These are phyloP conservation scores for Candida ortonii DNA, from an alignment of 805 yeast genomes.

Conservation along the genomic window DNA sequence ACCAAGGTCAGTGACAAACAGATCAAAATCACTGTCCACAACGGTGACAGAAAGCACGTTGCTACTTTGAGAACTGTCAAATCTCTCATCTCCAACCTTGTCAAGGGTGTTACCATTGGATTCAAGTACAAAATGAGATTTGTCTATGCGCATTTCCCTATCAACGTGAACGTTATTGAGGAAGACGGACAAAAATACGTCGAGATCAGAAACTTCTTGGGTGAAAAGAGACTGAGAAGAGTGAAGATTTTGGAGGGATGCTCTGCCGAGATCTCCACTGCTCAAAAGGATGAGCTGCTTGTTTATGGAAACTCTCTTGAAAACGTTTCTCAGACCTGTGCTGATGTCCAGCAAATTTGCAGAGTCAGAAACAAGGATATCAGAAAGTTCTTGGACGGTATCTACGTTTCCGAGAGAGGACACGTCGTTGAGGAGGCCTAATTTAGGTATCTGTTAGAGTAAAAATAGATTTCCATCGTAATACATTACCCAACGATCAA, in stretches of 20 bases:
- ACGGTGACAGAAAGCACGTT: conserved; percentile 99
- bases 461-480: not conserved
- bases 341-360: conserved; percentile 97
- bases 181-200: conserved; percentile 70
- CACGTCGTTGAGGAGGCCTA: conserved; percentile 56
- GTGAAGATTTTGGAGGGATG: conserved; percentile 90
- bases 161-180: conserved; percentile 90
- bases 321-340: conserved; percentile 97
- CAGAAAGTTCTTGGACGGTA: conserved; percentile 99
- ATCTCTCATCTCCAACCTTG: conserved; percentile 88
- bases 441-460: conserved; percentile 3
- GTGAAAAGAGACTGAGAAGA: conserved; percentile 96
- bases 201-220: conserved; percentile 99
- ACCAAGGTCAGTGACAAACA: conserved; percentile 65
- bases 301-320: conserved; percentile 95
- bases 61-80: conserved; percentile 99
- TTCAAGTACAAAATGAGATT: conserved; percentile 99
- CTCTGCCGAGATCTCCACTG: conserved; percentile 71
- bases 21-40: conserved; percentile 89
- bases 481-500: too few species aligned
- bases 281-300: conserved; percentile 91
- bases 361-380: conserved; percentile 99
- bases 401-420: conserved; percentile 96
- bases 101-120: conserved; percentile 99
- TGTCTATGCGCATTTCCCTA: conserved; percentile 99